Conservation (phyloP, 768 basidiomycete species). For the Hypholoma sublateritium region DNA sequence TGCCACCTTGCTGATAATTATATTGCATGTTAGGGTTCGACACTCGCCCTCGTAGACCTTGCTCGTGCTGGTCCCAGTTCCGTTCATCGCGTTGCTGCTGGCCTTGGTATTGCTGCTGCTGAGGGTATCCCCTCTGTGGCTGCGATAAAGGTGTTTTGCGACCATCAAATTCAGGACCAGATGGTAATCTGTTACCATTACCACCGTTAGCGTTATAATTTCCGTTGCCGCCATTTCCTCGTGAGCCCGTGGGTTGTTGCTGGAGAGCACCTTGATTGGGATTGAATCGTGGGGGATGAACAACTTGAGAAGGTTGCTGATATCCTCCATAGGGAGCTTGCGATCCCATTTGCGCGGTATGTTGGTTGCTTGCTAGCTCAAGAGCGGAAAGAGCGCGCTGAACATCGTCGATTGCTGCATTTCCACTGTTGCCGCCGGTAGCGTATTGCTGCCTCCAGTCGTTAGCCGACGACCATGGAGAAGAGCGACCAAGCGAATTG, state of each 20-base stretch:
- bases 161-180: conserved; percentile 64
- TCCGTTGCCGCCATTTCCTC: conserved; percentile 31
- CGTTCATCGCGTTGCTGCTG: conserved; percentile 31
- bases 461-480: conserved; percentile 62
- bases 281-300: conserved; percentile 72
- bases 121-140: conserved; percentile 38
- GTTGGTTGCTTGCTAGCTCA: conserved; percentile 50
- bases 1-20: conserved; percentile 49
- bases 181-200: conserved; percentile 45
- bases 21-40: conserved; percentile 75
- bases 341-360: conserved; percentile 11
- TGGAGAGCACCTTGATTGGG: conserved; percentile 46
- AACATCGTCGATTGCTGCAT: conserved; percentile 66
- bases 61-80: conserved; percentile 63
- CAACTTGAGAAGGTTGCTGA: conserved; percentile 49
- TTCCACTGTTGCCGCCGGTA: conserved; percentile 26
- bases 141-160: conserved; percentile 58
- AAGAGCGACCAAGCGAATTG: conserved; percentile 60
- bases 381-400: conserved; percentile 70
- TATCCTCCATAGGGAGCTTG: conserved; percentile 26
- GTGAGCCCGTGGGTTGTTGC: conserved; percentile 35
- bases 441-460: conserved; percentile 56
- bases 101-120: conserved; percentile 37
- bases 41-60: conserved; percentile 49
- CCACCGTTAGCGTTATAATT: conserved; percentile 37